Evolutionary conservation across 2,329 filamentous ascomycete genomes (phyloP).

Genomic region (Tolypocladium pustulatum): DNA sequence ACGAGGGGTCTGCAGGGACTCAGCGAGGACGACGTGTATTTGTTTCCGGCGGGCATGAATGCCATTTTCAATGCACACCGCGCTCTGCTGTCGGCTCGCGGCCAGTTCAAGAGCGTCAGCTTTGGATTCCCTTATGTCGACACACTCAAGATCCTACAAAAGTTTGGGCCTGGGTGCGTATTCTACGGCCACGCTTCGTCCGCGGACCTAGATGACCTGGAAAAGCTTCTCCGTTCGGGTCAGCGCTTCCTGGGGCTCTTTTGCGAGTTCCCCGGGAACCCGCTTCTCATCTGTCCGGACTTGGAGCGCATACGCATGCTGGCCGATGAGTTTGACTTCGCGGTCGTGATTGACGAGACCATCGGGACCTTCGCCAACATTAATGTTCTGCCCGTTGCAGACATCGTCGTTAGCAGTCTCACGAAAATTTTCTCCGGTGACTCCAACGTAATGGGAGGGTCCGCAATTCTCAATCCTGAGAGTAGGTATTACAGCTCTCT

Average conservation of each 20-base stretch:
- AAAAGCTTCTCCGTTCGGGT: constrained; percentile 57
- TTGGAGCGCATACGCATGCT: constrained; percentile 68
- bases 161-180: constrained; percentile 79
- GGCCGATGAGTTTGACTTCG: constrained; percentile 78
- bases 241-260: constrained; percentile 77
- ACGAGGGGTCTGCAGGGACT: constrained; percentile 52
- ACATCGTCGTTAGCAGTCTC: constrained; percentile 86
- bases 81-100: constrained; percentile 54
- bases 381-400: constrained; percentile 79
- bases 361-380: constrained; percentile 95
- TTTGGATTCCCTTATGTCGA: constrained; percentile 98
- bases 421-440: constrained; percentile 98
- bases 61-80: constrained; percentile 85
- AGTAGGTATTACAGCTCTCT: constrained; percentile 59
- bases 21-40: constrained; percentile 76
- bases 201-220: constrained; percentile 74
- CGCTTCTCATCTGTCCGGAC: constrained; percentile 75
- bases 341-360: constrained; percentile 88
- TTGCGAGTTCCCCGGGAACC: constrained; percentile 92
- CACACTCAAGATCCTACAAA: constrained; percentile 87
- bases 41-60: constrained; percentile 89
- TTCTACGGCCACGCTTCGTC: constrained; percentile 79
- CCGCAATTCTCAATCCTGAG: constrained; percentile 52
- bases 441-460: constrained; percentile 96
- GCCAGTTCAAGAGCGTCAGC: constrained; percentile 65